Conservation (phyloP, 2,329 filamentous ascomycete species). For the Coniella vitis region DNA sequence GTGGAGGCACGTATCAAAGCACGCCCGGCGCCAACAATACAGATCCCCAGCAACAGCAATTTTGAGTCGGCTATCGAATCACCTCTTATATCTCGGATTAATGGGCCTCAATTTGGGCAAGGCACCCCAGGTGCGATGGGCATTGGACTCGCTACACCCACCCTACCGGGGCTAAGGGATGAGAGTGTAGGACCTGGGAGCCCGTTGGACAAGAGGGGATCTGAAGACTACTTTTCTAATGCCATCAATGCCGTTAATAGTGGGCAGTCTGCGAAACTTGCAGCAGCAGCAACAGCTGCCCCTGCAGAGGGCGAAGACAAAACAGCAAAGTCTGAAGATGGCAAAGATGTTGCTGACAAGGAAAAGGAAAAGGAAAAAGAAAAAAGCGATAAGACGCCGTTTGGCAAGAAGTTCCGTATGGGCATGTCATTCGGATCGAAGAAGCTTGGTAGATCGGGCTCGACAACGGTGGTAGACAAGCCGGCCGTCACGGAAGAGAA, state of each 20-base stretch:
- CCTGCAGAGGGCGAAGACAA: conserved; percentile 34
- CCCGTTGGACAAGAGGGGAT: conserved; percentile 48
- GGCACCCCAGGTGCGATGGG: conserved; percentile 63
- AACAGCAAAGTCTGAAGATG: conserved; percentile 37
- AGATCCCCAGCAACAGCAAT: conserved; percentile 30
- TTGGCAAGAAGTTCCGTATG: conserved; percentile 80
- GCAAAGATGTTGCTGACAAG: conserved; percentile 48
- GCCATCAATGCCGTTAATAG: conserved; percentile 42
- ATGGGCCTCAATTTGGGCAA: conserved; percentile 53
- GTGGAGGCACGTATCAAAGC: conserved; percentile 52
- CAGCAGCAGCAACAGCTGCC: conserved; percentile 40
- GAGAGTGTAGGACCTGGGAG: conserved; percentile 30
- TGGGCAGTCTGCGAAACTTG: conserved; percentile 39
- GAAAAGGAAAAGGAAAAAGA: conserved; percentile 42
- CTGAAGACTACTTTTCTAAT: conserved; percentile 72
- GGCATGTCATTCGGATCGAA: conserved; percentile 73
- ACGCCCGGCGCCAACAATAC: conserved; percentile 53
- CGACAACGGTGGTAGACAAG: conserved; percentile 62
- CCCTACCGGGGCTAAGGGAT: conserved; percentile 43
- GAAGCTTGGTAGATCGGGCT: conserved; percentile 67
- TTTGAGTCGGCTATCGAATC: conserved; percentile 35
- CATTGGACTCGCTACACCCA: conserved; percentile 72
- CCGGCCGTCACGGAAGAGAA: conserved; percentile 71
- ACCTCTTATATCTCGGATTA: conserved; percentile 52
- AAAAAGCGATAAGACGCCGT: conserved; percentile 50